Percentiles rank a stretch among this genome's conserved stretches.
Conservation (phyloP, 2,329 filamentous ascomycete species). For the Aspergillus floridensis region DNA sequence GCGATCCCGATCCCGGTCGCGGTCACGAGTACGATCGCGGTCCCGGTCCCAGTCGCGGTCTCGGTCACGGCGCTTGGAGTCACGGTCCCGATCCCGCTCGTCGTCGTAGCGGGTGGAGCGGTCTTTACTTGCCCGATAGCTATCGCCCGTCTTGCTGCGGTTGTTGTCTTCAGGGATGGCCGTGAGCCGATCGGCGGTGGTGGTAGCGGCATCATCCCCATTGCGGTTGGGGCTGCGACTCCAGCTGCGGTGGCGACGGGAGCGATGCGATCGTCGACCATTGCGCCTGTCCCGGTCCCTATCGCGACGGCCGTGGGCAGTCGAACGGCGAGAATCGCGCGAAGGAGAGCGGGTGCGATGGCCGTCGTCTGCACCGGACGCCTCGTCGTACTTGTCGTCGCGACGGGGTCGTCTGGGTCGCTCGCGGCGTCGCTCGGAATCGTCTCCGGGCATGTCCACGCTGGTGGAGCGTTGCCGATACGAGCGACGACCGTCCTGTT, state of each 20-base stretch:
- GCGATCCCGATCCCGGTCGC: slow-evolving; percentile 45
- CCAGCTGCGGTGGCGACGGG: slow-evolving; percentile 49
- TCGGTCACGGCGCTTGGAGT: slow-evolving; percentile 28
- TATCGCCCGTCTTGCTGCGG: slow-evolving; percentile 22
- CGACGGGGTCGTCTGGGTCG: slow-evolving; percentile 28
- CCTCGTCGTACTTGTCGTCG: slow-evolving; percentile 49
- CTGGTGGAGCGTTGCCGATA: slow-evolving; percentile 52
- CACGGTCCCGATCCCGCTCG: slow-evolving; percentile 33
- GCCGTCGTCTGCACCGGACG: slow-evolving; percentile 33
- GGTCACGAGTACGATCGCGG: slow-evolving; percentile 37
- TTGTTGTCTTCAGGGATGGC: slow-evolving; percentile 22
- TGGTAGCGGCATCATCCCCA: slow-evolving; percentile 37
- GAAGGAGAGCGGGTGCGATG: slow-evolving; percentile 66
- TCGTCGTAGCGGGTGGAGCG: slow-evolving; percentile 31
- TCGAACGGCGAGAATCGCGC: slow-evolving; percentile 56
- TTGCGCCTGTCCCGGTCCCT: slow-evolving; percentile 54
- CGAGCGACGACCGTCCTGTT: slow-evolving; percentile 49
- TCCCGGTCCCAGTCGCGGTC: slow-evolving; percentile 32
- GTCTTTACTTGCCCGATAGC: slow-evolving; percentile 12
- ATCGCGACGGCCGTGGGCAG: slow-evolving; percentile 61
- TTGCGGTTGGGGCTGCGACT: slow-evolving; percentile 30
- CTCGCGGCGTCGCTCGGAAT: slow-evolving; percentile 29
- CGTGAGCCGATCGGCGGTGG: slow-evolving; percentile 37
- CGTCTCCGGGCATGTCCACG: slow-evolving; percentile 35
- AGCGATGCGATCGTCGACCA: slow-evolving; percentile 48